These are phyloP conservation scores for Tulasnella sp. DNA, from an alignment of 768 basidiomycete species.

Conservation along the genomic window DNA sequence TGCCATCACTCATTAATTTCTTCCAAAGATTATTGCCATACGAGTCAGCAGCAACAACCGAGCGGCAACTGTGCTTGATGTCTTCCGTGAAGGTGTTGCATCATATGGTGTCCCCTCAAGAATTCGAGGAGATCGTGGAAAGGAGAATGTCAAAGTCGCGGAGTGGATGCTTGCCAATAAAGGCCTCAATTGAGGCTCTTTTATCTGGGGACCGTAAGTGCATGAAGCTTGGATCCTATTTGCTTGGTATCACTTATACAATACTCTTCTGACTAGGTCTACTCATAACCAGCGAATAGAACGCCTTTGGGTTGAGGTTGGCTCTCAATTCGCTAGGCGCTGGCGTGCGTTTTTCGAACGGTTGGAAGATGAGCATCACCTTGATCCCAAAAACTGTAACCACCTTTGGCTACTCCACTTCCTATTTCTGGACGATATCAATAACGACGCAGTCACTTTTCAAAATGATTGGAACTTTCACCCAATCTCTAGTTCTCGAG, in stretches of 20 bases:
- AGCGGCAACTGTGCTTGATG: constrained; percentile 34
- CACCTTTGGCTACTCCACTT: constrained; percentile 48
- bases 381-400: constrained; percentile 37
- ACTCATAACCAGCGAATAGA: constrained; percentile 48
- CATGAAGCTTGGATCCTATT: too few species aligned
- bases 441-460: constrained; percentile 42
- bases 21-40: constrained; percentile 32
- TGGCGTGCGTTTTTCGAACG: constrained; percentile 47
- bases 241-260: constrained; percentile 32
- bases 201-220: constrained; percentile 13
- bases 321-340: constrained; percentile 40
- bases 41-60: constrained; percentile 36
- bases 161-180: constrained; percentile 40
- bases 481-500: too few species aligned
- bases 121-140: constrained; percentile 19
- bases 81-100: constrained; percentile 33
- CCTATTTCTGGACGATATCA: constrained; percentile 43
- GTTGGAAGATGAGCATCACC: constrained; percentile 40
- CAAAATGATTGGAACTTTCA: neutral
- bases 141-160: constrained; percentile 41
- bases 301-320: constrained; percentile 47
- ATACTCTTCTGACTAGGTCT: constrained; percentile 36
- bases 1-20: too few species aligned
- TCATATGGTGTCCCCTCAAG: constrained; percentile 37
- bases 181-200: constrained; percentile 38